Evolutionary conservation across 1,139 yeast species (phyloP), one percentile per base, ranked within the genome.

Genomic region (Suhomyces anneliseae): DNA sequence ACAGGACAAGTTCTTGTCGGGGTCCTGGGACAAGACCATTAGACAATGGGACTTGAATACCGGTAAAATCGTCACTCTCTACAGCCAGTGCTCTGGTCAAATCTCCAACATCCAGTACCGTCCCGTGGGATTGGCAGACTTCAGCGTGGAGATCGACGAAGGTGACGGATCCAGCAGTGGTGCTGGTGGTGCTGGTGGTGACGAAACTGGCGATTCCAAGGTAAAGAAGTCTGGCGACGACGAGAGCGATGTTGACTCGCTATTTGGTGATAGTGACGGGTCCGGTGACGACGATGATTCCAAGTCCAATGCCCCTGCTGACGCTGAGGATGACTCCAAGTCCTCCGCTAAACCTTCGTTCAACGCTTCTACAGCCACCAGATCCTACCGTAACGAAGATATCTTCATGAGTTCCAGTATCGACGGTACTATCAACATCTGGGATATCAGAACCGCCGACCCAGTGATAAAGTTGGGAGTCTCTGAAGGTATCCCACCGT

Each of bases 11-110:
- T 81, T 90, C 36, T 62, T 93, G 6, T 85, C 95, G 38, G 99
- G 97, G 0, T 81, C 95, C 6, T 93, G 98, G 96, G 99, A 93
- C 68, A 85, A 82, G 61, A 72, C 80, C 7, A 76, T 87, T 4
- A 70, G 85, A 26, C 81, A 85, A 55, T 92, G 98, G 97, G 99
- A 93, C 66, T 70, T 95, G 44, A 78, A 87, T 53, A 80, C 87
- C 0, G 97, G 98, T 2, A 72, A 75, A 39, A 68, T 78, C 31
- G 60, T 74, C 58, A 66, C 70, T 15, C 57, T 71, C 31, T 88
- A 75, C 58, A 58, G 69, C 6, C 83, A 81, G 2, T 75, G 83
- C 40, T 75, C 87, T 0, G 93, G 97, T 2, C 98, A 93, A 62
- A 74, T 93, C 2, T 84, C 96, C 7, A 79, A 85, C 45, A 63